Conservation (phyloP, 805 yeast species). For the Pichia pseudocactophila region DNA sequence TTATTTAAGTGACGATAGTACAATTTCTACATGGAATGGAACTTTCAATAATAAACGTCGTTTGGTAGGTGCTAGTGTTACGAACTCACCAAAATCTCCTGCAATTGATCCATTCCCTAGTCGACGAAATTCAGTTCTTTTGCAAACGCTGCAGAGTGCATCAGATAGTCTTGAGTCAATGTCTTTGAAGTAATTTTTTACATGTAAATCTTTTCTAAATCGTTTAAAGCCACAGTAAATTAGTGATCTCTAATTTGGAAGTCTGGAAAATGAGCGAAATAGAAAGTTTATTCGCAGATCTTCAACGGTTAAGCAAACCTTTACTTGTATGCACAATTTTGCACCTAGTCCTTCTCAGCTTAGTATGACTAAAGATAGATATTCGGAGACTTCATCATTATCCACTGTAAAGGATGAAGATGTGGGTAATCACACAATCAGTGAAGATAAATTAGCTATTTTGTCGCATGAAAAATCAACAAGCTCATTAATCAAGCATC, state of each 20-base stretch:
- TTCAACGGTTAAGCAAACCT: too few species aligned
- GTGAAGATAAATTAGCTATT: background rate
- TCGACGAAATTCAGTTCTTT: conserved; percentile 20
- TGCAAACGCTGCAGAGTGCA: conserved; percentile 21
- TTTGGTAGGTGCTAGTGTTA: conserved; percentile 10
- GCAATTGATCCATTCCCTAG: conserved; percentile 10
- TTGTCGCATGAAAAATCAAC: conserved; percentile 1
- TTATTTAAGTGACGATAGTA: conserved; percentile 9
- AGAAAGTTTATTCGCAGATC: too few species aligned
- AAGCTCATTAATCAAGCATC: background rate
- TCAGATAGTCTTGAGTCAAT: conserved; percentile 26
- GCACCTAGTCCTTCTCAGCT: too few species aligned
- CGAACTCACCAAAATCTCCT: conserved; percentile 13
- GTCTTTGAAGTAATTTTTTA: conserved; percentile 13
- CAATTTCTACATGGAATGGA: conserved; percentile 3
- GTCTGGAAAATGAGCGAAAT: too few species aligned
- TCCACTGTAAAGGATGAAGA: background rate
- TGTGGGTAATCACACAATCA: background rate
- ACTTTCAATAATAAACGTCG: conserved; percentile 10
- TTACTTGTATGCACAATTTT: too few species aligned
- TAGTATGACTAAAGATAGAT: too few species aligned
- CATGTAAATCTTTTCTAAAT: too few species aligned
- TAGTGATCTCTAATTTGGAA: too few species aligned
- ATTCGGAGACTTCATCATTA: too few species aligned
- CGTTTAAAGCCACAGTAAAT: too few species aligned